phyloP scores from a whole-genome alignment of 768 basidiomycete species.

The Cyclocybe aegerita region DNA sequence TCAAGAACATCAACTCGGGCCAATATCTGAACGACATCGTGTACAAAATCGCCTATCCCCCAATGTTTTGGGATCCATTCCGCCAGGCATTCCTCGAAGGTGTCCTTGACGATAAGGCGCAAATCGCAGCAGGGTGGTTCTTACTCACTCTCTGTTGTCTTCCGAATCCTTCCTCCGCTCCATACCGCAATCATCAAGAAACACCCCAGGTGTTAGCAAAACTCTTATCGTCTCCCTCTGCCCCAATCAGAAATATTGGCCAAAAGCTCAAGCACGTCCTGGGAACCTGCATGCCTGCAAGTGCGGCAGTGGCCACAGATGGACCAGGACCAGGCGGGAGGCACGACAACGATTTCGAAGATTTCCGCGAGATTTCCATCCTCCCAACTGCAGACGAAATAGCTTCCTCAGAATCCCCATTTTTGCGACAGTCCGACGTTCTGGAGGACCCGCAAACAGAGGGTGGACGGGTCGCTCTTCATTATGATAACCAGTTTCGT shows the following conservation, averaged over 20 bases:
- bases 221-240: slow-evolving; percentile 20
- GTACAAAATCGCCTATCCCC: slow-evolving; percentile 42
- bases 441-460: slow-evolving; percentile 43
- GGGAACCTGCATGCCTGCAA: slow-evolving; percentile 19
- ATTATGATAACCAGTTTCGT: slow-evolving; percentile 69
- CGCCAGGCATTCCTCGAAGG: slow-evolving; percentile 31
- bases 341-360: slow-evolving; percentile 66
- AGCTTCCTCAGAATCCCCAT: slow-evolving; percentile 40
- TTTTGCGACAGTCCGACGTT: slow-evolving; percentile 42
- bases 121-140: slow-evolving; percentile 45
- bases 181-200: slow-evolving; percentile 39
- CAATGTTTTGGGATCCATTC: slow-evolving; percentile 49
- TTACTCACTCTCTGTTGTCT: slow-evolving; percentile 47
- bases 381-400: slow-evolving; percentile 64
- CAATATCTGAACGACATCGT: slow-evolving; percentile 38
- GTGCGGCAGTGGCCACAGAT: not conserved
- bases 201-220: slow-evolving; percentile 25
- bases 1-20: slow-evolving; percentile 42
- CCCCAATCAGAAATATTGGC: slow-evolving; percentile 28
- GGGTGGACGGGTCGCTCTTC: slow-evolving; percentile 37
- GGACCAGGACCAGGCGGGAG: slow-evolving; percentile 55
- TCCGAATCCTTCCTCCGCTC: slow-evolving; percentile 28
- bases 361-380: slow-evolving; percentile 63
- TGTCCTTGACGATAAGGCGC: slow-evolving; percentile 30
- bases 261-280: slow-evolving; percentile 38